Conservation (phyloP, 225 moss, liverwort and hornwort species). For the Antitrichia curtipendula region DNA sequence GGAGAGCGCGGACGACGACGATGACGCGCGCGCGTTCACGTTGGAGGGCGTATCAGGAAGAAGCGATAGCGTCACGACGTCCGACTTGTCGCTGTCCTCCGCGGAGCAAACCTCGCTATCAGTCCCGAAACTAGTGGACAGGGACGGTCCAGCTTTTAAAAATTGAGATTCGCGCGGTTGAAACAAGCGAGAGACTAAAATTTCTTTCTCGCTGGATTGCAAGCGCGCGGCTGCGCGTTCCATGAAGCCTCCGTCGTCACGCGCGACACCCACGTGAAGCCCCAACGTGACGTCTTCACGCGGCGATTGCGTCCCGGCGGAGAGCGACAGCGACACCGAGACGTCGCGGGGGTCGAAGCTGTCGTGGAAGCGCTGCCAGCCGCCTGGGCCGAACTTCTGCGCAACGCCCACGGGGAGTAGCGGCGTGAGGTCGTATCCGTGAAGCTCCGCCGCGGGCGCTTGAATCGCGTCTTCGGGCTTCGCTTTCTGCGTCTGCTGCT, state of each 20-base stretch:
- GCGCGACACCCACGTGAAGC: background rate
- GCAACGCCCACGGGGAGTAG: constrained; percentile 28
- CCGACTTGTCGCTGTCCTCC: constrained; percentile 5
- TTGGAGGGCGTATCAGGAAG: constrained; percentile 59
- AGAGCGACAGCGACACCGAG: constrained; percentile 9
- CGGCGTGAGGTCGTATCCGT: constrained; percentile 17
- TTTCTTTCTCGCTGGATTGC: background rate
- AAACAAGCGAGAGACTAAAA: background rate
- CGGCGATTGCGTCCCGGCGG: background rate
- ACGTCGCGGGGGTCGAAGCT: constrained; percentile 20
- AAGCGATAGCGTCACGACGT: constrained; percentile 59
- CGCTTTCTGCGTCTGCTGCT: background rate
- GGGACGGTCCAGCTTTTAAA: background rate
- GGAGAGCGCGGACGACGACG: background rate
- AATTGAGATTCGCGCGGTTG: background rate
- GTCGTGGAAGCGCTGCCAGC: constrained; percentile 30
- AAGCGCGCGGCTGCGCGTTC: background rate
- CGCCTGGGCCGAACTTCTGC: constrained; percentile 30
- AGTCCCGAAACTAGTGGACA: constrained; percentile 36
- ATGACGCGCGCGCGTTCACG: background rate
- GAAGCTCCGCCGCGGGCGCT: background rate
- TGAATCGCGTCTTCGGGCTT: background rate
- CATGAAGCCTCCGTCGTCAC: constrained; percentile 12
- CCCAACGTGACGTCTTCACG: background rate
- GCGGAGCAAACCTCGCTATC: constrained; percentile 60